These are phyloP conservation scores for Apiospora kogelbergensis DNA, from an alignment of 2,329 filamentous ascomycete genomes.

Conservation along the genomic window DNA sequence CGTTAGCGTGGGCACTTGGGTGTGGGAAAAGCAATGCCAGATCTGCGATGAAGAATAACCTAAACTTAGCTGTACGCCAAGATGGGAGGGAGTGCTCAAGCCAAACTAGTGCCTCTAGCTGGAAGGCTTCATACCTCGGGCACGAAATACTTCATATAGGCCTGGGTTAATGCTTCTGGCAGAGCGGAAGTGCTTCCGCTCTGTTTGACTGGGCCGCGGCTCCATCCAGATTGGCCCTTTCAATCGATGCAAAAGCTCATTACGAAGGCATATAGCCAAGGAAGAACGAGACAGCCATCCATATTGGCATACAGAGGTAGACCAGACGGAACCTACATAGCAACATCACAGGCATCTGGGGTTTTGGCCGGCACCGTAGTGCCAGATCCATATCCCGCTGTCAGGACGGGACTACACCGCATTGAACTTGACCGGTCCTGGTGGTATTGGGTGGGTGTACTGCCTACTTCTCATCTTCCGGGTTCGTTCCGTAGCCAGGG, in stretches of 20 bases:
- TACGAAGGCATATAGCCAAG: not conserved
- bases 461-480: not conserved
- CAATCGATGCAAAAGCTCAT: not conserved
- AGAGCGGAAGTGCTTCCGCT: not conserved
- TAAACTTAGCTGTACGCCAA: not conserved
- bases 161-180: not conserved
- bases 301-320: not conserved
- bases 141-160: not conserved
- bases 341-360: not conserved
- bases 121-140: not conserved
- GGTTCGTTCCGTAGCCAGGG: not conserved
- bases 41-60: constrained; percentile 1
- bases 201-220: not conserved
- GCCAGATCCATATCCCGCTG: not conserved
- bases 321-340: not conserved
- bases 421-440: not conserved
- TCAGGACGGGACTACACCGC: not conserved
- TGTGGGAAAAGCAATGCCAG: not conserved
- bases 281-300: not conserved
- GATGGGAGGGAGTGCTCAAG: not conserved
- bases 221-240: not conserved
- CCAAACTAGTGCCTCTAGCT: not conserved
- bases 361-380: not conserved
- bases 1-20: not conserved
- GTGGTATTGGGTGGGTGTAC: not conserved